Evolutionary conservation across 2,329 filamentous ascomycete species (phyloP), one percentile per base, ranked within the genome.

Genomic region (Beauveria caledonica): DNA sequence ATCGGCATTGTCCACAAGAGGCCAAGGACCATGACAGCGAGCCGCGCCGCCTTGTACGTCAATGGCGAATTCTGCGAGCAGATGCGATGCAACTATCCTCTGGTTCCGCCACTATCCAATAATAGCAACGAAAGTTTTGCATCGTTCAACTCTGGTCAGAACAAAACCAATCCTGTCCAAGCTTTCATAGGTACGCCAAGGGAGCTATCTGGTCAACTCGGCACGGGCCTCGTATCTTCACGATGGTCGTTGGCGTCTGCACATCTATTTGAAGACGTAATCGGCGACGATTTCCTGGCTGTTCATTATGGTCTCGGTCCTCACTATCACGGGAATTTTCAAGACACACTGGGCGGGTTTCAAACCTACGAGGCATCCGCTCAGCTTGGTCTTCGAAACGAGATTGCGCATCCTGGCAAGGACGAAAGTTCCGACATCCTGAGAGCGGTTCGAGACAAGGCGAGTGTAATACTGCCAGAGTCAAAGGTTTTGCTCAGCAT

Each of bases 311-410:
- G 92, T 54, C 85, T 99, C 19, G 93, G 94, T 0, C 89, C 92
- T 25, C 86, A 91, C 52, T 99, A 99, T 67, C 87, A 91, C 69
- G 94, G 94, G 17, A 99, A 99, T 70, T 96, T 96, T 67, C 94
- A 99, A 73, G 94, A 99, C 69, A 94, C 91, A 66, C 81, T 99
- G 15, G 94, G 95, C 5, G 93, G 92, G 1, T 96, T 99, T 68
- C 92, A 97, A 70, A 99, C 95, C 0, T 99, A 99, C 70, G 86
- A 89, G 67, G 93, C 94, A 7, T 97, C 94, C 1, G 93, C 94
- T 8, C 87, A 90, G 58, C 77, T 99, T 44, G 94, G 95, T 62
- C 81, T 97, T 58, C 88, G 93, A 50, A 97, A 97, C 67, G 94
- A 99, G 69, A 85, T 92, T 56, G 80, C 96, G 42, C 90, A 96